phyloP scores from a whole-genome alignment of 2,329 filamentous ascomycete genomes.

The Didymella sp. region DNA sequence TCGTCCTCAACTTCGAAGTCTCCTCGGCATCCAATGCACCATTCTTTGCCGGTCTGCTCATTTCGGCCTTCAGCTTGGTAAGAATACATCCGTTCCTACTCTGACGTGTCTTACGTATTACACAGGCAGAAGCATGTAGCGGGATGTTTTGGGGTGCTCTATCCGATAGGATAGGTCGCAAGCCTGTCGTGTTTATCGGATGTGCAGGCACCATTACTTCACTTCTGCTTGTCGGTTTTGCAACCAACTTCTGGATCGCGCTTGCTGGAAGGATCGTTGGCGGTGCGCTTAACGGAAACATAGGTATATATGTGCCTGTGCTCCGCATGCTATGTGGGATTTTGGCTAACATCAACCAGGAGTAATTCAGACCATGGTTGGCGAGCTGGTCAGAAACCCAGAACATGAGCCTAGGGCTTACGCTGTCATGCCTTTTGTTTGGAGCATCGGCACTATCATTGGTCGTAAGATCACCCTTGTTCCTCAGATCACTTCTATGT shows the following conservation, averaged over 20 bases:
- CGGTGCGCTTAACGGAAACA: constrained; percentile 87
- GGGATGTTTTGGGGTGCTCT: constrained; percentile 67
- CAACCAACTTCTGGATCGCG: constrained; percentile 83
- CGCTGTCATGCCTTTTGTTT: constrained; percentile 92
- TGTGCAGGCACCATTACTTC: constrained; percentile 83
- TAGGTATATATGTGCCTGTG: constrained; percentile 46
- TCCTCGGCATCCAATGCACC: constrained; percentile 62
- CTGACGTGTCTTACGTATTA: neutral
- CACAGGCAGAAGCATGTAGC: constrained; percentile 75
- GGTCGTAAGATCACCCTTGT: constrained; percentile 56
- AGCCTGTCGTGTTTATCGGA: constrained; percentile 50
- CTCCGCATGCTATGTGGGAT: constrained; percentile 53
- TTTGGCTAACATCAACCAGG: constrained; percentile 10
- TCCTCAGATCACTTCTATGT: neutral
- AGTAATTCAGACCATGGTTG: constrained; percentile 90
- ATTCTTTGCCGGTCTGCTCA: constrained; percentile 85
- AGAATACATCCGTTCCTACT: neutral
- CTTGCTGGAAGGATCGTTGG: constrained; percentile 77
- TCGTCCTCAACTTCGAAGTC: constrained; percentile 48
- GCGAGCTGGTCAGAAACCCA: constrained; percentile 68
- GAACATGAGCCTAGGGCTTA: constrained; percentile 84
- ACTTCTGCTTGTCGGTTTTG: constrained; percentile 82
- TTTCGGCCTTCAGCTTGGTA: constrained; percentile 83
- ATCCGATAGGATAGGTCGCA: constrained; percentile 50
- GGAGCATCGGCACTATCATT: constrained; percentile 88